Base-by-base conservation (phyloP, 2,329 filamentous ascomycete genomes). In the Epichloe baconii region DNA sequence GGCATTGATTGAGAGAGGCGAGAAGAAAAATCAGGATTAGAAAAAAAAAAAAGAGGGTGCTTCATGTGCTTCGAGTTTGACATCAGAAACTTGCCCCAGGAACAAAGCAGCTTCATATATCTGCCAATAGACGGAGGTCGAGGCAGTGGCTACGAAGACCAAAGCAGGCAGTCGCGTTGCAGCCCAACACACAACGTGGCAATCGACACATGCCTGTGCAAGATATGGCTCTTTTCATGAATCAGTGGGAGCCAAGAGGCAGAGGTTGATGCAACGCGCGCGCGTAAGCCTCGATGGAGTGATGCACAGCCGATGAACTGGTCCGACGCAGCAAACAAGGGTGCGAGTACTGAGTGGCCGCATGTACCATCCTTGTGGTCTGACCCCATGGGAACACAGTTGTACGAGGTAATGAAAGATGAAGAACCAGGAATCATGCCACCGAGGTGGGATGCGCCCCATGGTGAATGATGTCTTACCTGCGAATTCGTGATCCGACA, bases 401-500 rank as follows among this genome's bases (percentile, higher is more conserved):
- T 7, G 26, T 42, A n/a, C 31, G 10, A 42, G 36, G 31, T 3
- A 19, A 36, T 14, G 10, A 40, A 31, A 4, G 8, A 41, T 17
- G 12, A 37, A 44, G 8, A 37, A 42, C 1, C 12, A 12, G 19
- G 12, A 37, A n/a, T 23, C 8, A 44, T 19, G 14, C n/a, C 36
- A 26, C 21, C 14, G 12, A 26, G 14, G 23, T 10, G 44, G 10
- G 35, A 43, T 15, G 15, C 6, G 36, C 34, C 34, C 5, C n/a
- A 14, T 31, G 21, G 34, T 23, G 15, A 40, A 44, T 11, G 44
- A 17, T 8, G 26, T 34, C 78, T 68, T 63, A 82, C 80, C 76
- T 67, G 73, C 76, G 69, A 82, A 80, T 64, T 83, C 80, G 65
- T 82, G 77, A 61, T 83, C 80, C 52, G 80, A 83, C 80, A 83